Percentiles rank a stretch among this genome's conserved stretches.
These are phyloP conservation scores for Xerophyta viscosa DNA, from an alignment of 106 monocot species.

Conservation along the genomic window DNA sequence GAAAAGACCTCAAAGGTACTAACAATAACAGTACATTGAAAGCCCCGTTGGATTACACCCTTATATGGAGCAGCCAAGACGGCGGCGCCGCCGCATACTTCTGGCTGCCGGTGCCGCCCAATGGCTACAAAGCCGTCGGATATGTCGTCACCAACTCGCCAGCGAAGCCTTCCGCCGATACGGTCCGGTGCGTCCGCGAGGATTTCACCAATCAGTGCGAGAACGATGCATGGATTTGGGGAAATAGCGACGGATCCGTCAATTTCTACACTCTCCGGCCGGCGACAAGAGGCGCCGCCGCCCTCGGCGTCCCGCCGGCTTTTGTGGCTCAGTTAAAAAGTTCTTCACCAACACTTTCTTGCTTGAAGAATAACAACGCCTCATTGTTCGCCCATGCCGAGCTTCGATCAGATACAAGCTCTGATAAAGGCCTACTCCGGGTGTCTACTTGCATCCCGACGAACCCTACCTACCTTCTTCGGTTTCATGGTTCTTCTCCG, in stretches of 20 bases:
- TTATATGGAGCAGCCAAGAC: conserved; percentile 30
- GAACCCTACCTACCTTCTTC: conserved; percentile 72
- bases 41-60: conserved; percentile 45
- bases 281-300: conserved; percentile 8
- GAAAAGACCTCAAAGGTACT: conserved; percentile 16
- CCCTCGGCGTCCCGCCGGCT: conserved; percentile 39
- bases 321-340: conserved; percentile 16
- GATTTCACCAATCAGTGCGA: conserved; percentile 55
- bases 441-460: conserved; percentile 52
- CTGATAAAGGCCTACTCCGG: conserved; percentile 47
- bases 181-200: conserved; percentile 39
- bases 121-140: conserved; percentile 60
- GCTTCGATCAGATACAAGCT: conserved; percentile 34
- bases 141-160: conserved; percentile 46
- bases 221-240: conserved; percentile 30
- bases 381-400: conserved; percentile 43
- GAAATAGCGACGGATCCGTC: conserved; percentile 11
- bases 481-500: conserved; percentile 65
- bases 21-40: background rate
- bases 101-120: conserved; percentile 68
- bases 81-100: conserved; percentile 44
- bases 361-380: conserved; percentile 38
- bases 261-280: conserved; percentile 29
- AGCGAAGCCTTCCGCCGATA: conserved; percentile 45
- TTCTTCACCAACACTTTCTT: conserved; percentile 16